Conservation (phyloP, 2,329 filamentous ascomycete genomes). For the Diaporthe sp. region DNA sequence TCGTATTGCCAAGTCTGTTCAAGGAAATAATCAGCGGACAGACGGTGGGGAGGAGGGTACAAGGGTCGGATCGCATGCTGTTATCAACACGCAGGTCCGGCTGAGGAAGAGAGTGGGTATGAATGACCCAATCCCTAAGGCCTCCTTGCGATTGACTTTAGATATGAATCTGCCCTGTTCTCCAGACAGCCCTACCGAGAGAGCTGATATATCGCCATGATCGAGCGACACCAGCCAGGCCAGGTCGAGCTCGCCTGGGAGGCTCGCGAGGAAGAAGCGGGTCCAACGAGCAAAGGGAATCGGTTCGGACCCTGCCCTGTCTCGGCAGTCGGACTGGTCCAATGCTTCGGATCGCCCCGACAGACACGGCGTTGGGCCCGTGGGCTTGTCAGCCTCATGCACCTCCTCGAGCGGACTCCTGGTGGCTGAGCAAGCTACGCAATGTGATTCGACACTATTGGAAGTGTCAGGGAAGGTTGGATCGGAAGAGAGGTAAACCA, state of each 20-base stretch:
- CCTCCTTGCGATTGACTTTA: neutral
- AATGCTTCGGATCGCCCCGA: slow-evolving; percentile 20
- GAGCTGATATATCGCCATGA: neutral
- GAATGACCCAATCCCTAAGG: neutral
- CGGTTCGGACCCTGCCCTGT: neutral
- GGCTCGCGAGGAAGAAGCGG: neutral
- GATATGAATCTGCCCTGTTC: neutral
- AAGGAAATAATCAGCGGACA: neutral
- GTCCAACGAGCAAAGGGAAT: neutral
- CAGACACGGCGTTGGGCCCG: neutral
- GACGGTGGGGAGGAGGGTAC: neutral
- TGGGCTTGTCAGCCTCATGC: slow-evolving; percentile 1
- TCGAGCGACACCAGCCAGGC: neutral
- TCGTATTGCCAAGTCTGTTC: slow-evolving; percentile 2
- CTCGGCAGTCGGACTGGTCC: slow-evolving; percentile 18
- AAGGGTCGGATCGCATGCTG: neutral
- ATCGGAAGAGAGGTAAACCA: neutral
- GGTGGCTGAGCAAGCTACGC: neutral
- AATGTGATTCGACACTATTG: neutral
- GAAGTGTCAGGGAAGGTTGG: neutral
- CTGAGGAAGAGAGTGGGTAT: neutral
- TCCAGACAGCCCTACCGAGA: neutral
- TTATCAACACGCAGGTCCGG: neutral
- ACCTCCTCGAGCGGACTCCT: neutral
- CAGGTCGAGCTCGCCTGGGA: neutral